These are phyloP conservation scores for Strobilomyces echinocephalus DNA, from an alignment of 768 basidiomycete species.

Conservation along the genomic window DNA sequence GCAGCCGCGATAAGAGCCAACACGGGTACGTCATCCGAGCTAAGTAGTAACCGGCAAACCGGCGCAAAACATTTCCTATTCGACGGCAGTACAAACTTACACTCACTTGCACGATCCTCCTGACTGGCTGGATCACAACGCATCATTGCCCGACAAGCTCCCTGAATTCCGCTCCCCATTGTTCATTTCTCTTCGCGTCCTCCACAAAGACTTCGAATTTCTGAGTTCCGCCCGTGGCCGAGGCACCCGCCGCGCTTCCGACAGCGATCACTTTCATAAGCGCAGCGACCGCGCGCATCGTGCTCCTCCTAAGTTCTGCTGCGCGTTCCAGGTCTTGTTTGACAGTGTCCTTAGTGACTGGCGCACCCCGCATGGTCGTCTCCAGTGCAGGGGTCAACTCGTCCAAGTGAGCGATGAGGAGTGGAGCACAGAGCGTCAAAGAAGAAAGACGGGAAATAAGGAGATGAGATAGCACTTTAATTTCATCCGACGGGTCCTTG, in stretches of 20 bases:
- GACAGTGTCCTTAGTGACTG: constrained; percentile 90
- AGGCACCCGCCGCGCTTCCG: constrained; percentile 45
- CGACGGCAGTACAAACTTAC: too few species aligned
- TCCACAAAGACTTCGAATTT: constrained; percentile 81
- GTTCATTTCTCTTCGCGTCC: constrained; percentile 57
- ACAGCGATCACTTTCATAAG: constrained; percentile 67
- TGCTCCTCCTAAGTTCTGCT: constrained; percentile 88
- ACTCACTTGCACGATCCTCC: too few species aligned
- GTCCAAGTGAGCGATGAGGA: constrained; percentile 63
- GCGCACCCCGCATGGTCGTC: constrained; percentile 84
- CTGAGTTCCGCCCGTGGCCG: constrained; percentile 23
- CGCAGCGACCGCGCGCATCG: constrained; percentile 81
- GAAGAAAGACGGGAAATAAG: constrained; percentile 88
- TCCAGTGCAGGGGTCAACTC: constrained; percentile 80
- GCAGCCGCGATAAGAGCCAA: not conserved
- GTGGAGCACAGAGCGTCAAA: constrained; percentile 43
- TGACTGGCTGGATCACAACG: too few species aligned
- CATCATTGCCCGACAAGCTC: constrained; percentile 27
- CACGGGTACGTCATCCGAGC: not conserved
- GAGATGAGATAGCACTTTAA: constrained; percentile 96
- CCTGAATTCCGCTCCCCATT: constrained; percentile 64
- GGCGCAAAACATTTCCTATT: not conserved
- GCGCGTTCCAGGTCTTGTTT: constrained; percentile 88
- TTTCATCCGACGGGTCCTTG: constrained; percentile 87
- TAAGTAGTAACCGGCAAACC: not conserved